Base-by-base conservation (phyloP, 768 basidiomycete species). In the Leucocoprinus leucothites region DNA sequence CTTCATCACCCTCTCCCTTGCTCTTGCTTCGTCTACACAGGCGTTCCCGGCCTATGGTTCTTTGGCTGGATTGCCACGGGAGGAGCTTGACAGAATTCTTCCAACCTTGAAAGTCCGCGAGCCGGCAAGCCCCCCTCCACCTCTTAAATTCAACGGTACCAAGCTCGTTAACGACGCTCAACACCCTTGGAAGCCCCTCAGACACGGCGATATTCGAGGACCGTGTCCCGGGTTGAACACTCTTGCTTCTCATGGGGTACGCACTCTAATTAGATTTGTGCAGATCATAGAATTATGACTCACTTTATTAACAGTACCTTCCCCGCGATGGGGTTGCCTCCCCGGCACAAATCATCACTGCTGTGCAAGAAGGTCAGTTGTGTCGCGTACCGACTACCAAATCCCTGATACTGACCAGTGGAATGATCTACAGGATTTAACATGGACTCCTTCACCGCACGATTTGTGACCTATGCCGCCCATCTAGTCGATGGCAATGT, bases 1-100 rank as follows among this genome's bases (percentile, higher is more conserved):
- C 24, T 54, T 54, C 36, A 16, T 54, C 53, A 21, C 45, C 24
- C 36, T 54, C 22, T 45, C 53, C 9, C 44, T 54, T 41, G 53
- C 45, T n/a, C 25, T 46, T 21, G 34, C 25, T 26, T 44, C 51
- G 13, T 18, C 53, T 2, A 31, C 53, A 13, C 16, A 26, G 7
- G 65, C 62, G 2, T 68, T 66, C 43, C 65, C 67, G 9, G 26
- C 58, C 3, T 63, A 68, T 50, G 51, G 48, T 22, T 65, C 65
- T 9, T 59, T 68, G 19, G 65, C 61, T n/a, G 67, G 67, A 9
- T 57, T 68, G 19, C 53, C 61, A 18, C 54, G 57, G 19, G 57
- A 59, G 18, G 60, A 63, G 41, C 36, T 66, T 44, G 64, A 63
- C n/a, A 44, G 34, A 36, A 45, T 58, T n/a, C n/a, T 61, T 18